Evolutionary conservation across 2,329 filamentous ascomycete species (phyloP).

Genomic region (Trichoderma sp.): DNA sequence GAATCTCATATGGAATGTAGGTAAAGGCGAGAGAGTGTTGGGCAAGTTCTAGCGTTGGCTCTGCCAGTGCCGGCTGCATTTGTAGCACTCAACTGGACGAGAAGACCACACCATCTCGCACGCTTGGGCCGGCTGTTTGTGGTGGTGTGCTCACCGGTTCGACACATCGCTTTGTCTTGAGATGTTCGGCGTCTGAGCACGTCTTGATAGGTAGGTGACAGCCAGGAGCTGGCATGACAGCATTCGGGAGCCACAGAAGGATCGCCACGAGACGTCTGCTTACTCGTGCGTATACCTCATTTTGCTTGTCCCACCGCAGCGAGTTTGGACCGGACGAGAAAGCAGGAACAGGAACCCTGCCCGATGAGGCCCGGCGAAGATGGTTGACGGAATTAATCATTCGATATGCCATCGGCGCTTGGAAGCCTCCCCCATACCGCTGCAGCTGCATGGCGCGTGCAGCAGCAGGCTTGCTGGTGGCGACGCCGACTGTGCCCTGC

Average conservation of each 20-base stretch:
- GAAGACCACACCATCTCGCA: not conserved
- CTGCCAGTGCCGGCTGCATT: conserved; percentile 4
- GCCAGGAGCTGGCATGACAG: conserved; percentile 7
- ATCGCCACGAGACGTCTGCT: conserved; percentile 16
- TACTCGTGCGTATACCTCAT: conserved; percentile 9
- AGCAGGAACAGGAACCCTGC: conserved; percentile 25
- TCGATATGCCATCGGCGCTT: conserved; percentile 1
- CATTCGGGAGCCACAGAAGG: conserved; percentile 20
- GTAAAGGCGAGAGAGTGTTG: conserved; percentile 1
- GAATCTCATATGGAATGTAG: conserved; percentile 22
- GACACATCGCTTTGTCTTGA: not conserved
- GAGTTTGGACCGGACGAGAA: conserved; percentile 12
- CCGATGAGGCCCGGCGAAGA: conserved; percentile 16
- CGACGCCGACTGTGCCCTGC: not conserved
- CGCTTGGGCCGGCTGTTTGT: not conserved
- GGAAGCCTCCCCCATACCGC: conserved; percentile 9
- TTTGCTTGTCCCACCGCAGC: not conserved
- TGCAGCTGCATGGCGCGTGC: not conserved
- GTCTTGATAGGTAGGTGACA: conserved; percentile 9
- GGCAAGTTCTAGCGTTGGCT: conserved; percentile 10
- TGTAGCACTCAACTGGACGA: not conserved
- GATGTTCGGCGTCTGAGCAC: conserved; percentile 3
- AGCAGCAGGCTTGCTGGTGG: not conserved
- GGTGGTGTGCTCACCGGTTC: not conserved
- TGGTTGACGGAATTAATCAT: not conserved